Conservation (phyloP, 441 rosid genomes). For the Syzygium malaccense region DNA sequence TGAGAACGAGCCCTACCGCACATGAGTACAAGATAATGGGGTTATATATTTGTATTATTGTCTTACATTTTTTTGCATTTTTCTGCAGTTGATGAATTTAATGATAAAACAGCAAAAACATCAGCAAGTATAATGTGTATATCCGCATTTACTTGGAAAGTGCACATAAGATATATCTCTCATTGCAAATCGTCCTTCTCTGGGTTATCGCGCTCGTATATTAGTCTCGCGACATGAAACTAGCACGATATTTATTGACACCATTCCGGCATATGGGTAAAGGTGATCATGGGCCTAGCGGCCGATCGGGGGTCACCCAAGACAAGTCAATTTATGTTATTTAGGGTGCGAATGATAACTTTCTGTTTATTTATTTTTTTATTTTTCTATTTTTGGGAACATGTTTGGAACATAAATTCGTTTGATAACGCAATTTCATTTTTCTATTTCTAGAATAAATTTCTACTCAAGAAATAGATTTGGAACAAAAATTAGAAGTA, state of each 20-base stretch:
- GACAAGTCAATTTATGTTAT: not conserved
- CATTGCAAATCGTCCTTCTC: not conserved
- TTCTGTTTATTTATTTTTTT: too few species aligned
- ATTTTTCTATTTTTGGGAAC: accelerated
- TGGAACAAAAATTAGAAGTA: too few species aligned
- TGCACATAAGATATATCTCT: not conserved
- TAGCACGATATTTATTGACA: not conserved
- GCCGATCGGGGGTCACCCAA: not conserved
- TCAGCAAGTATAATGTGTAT: not conserved
- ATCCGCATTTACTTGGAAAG: not conserved
- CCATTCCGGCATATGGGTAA: not conserved
- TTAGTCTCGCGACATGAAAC: not conserved
- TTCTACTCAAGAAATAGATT: too few species aligned
- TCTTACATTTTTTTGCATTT: not conserved
- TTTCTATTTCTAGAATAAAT: too few species aligned
- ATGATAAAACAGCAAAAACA: not conserved
- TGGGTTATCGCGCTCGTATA: not conserved
- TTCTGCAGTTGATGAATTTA: not conserved
- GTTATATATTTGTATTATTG: not conserved
- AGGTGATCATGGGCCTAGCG: not conserved
- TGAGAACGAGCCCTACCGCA: not conserved
- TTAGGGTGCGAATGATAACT: not conserved
- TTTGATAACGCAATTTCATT: too few species aligned
- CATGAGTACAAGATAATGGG: not conserved
- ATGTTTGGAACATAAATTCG: accelerated